These are phyloP conservation scores for Acacia melanoxylon DNA, from an alignment of 306 rosid genomes.

Conservation along the genomic window DNA sequence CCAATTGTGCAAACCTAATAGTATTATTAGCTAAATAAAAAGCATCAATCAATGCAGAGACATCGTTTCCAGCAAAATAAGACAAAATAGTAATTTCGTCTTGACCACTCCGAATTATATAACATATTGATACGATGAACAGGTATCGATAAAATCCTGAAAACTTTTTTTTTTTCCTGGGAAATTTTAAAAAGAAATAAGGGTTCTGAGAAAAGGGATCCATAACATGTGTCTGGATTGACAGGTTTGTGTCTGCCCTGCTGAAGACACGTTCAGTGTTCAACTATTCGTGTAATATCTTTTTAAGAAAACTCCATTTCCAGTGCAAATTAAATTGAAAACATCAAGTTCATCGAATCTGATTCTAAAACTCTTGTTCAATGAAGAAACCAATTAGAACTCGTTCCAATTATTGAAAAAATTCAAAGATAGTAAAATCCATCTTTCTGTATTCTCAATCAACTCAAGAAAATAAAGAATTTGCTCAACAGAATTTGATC, in stretches of 20 bases:
- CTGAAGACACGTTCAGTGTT: slow-evolving; percentile 46
- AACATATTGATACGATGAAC: slow-evolving; percentile 34
- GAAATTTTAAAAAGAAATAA: slow-evolving; percentile 23
- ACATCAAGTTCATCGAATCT: slow-evolving; percentile 28
- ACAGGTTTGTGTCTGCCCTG: slow-evolving; percentile 39
- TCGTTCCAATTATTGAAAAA: background rate
- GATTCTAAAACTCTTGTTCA: background rate
- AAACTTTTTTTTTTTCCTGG: background rate
- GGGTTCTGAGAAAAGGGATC: slow-evolving; percentile 29
- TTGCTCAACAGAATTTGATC: background rate
- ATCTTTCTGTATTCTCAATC: background rate
- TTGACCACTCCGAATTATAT: slow-evolving; percentile 21
- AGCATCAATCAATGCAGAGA: slow-evolving; percentile 1
- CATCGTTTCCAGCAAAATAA: slow-evolving; percentile 22
- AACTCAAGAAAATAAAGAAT: background rate
- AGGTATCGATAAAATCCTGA: slow-evolving; percentile 26
- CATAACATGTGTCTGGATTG: slow-evolving; percentile 20
- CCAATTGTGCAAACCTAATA: slow-evolving; percentile 8
- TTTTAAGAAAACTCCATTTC: background rate
- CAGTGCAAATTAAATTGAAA: background rate
- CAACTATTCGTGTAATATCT: slow-evolving; percentile 36
- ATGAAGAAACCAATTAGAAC: background rate
- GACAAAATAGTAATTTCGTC: slow-evolving; percentile 27
- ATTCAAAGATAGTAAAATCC: background rate
- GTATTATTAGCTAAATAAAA: slow-evolving; percentile 12